Evolutionary conservation across 495 filamentous ascomycete genomes (phyloP).

Genomic region (Neurospora sp.): DNA sequence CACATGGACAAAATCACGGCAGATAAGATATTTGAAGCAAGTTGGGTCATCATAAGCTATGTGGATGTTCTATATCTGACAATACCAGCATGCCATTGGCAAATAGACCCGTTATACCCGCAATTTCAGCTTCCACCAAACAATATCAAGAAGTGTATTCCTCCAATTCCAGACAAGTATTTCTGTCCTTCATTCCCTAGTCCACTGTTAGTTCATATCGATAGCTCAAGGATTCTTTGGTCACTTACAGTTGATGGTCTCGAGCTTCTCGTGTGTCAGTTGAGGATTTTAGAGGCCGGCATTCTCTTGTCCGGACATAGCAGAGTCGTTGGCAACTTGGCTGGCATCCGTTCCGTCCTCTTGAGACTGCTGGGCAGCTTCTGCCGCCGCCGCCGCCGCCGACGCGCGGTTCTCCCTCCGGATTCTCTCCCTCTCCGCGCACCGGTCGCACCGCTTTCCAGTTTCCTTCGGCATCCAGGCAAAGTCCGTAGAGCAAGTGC

Average conservation of each 20-base stretch:
- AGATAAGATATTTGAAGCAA: not conserved
- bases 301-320: not conserved
- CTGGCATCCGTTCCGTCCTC: no score
- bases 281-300: not conserved
- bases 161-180: not conserved
- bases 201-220: not conserved
- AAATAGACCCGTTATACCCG: not conserved
- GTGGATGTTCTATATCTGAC: not conserved
- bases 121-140: not conserved
- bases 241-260: not conserved
- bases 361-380: not conserved
- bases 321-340: not conserved
- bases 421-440: not conserved
- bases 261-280: not conserved
- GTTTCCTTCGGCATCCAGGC: not conserved
- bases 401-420: not conserved
- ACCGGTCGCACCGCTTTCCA: not conserved
- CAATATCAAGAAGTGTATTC: rapidly evolving
- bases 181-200: not conserved
- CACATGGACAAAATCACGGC: not conserved
- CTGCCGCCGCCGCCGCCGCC: not conserved
- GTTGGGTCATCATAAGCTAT: not conserved
- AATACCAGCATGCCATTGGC: not conserved
- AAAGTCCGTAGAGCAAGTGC: not conserved
- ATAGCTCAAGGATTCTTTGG: not conserved